These are phyloP conservation scores for Curvularia lunata DNA, from an alignment of 2,329 filamentous ascomycete genomes.

Conservation along the genomic window DNA sequence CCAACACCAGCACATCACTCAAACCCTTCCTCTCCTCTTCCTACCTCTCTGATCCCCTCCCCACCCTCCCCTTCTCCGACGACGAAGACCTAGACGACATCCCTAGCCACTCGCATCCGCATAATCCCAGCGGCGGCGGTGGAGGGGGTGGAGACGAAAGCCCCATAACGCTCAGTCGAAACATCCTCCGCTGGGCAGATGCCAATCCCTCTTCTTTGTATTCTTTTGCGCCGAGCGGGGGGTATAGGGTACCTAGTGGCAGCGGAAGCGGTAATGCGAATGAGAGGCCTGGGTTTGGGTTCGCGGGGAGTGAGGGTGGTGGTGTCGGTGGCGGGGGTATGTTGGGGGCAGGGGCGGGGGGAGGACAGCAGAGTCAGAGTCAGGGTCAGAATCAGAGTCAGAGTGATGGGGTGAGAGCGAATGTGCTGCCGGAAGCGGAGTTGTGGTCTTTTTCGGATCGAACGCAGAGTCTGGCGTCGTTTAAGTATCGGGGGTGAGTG, in stretches of 20 bases:
- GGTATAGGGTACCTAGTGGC: background rate
- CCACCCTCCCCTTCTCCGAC: slow-evolving; percentile 12
- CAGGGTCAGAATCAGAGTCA: background rate
- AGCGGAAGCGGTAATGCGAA: background rate
- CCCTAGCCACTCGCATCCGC: slow-evolving; percentile 10
- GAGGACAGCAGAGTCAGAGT: background rate
- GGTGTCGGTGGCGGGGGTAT: background rate
- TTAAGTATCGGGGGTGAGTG: slow-evolving; percentile 5
- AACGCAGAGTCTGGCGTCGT: background rate
- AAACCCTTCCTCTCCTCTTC: slow-evolving; percentile 13
- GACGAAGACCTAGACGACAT: slow-evolving; percentile 29
- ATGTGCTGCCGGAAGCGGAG: slow-evolving; percentile 7
- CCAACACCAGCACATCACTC: background rate
- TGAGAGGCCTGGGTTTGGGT: background rate
- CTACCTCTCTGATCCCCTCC: slow-evolving; percentile 15
- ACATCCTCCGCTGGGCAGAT: slow-evolving; percentile 50
- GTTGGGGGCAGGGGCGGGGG: background rate
- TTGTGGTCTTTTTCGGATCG: slow-evolving; percentile 4
- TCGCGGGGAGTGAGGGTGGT: background rate
- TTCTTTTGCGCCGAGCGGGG: background rate
- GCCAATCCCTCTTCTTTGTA: slow-evolving; percentile 34
- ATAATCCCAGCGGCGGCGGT: background rate
- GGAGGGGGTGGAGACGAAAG: slow-evolving; percentile 29
- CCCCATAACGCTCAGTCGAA: slow-evolving; percentile 45
- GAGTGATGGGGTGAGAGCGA: background rate